Evolutionary conservation across 2,329 filamentous ascomycete genomes (phyloP).

Genomic region (Leptographium galeiforme): DNA sequence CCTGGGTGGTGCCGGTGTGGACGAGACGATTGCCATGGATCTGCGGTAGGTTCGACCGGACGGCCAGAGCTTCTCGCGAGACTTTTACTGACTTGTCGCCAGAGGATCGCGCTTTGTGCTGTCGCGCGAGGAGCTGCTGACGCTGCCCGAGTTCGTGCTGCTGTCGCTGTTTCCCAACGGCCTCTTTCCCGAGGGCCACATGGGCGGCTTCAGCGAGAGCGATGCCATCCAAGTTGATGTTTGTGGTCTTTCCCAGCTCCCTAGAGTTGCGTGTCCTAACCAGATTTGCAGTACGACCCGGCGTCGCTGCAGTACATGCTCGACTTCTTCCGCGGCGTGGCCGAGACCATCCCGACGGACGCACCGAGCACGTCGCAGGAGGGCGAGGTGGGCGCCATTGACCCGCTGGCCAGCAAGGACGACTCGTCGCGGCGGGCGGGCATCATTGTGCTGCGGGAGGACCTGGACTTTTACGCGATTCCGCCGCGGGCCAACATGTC

Average conservation of each 20-base stretch:
- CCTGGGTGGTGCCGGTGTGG: conserved; percentile 70
- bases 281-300: conserved; percentile 67
- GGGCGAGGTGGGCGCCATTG: conserved; percentile 52
- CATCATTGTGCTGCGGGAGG: conserved; percentile 92
- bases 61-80: no score
- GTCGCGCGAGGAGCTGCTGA: conserved; percentile 87
- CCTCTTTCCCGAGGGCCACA: conserved; percentile 91
- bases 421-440: conserved; percentile 85
- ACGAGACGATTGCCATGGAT: conserved; percentile 92
- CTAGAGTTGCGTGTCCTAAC: no score
- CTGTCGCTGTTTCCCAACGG: conserved; percentile 97
- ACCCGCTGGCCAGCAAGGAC: conserved; percentile 56
- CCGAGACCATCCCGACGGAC: conserved; percentile 81
- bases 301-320: conserved; percentile 97
- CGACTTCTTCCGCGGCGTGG: conserved; percentile 92
- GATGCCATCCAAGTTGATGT: conserved; percentile 97
- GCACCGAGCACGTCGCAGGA: conserved; percentile 49
- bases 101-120: conserved; percentile 90
- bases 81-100: conserved; percentile 7
- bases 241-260: conserved; percentile 10
- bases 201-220: conserved; percentile 82
- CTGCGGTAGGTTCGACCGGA: conserved; percentile 83
- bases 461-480: conserved; percentile 95
- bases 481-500: conserved; percentile 75
- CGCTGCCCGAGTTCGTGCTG: conserved; percentile 90